Base-by-base conservation (phyloP, 176 grass and related monocot species). In the Carex kokanica region DNA sequence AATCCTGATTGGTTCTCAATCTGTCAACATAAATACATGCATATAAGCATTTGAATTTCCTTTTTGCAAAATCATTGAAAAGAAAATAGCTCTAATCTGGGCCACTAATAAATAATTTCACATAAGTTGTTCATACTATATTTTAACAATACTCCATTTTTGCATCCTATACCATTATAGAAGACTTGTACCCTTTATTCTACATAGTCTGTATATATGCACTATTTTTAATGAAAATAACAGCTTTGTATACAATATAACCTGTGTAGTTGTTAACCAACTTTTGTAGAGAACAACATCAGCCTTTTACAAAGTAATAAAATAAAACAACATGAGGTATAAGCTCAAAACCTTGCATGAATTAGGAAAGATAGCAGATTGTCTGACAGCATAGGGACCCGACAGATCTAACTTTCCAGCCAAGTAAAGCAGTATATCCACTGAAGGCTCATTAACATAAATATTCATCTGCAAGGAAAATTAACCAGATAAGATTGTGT, bases 361-460 rank as follows among this genome's bases (percentile, higher is more conserved):
- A 75, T 95, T 92, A 87, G 93, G 90, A 91, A 95, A 92, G 78
- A 92, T 89, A 72, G 88, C 81, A 64, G 85, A 92, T 52, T 82
- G 90, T 89, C 80, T 86, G 64, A 95, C 90, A 90, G 90, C 88
- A 91, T 92, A 95, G 80, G 93, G 93, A 84, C 93, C 90, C 78
- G 90, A 79, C 78, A 95, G 66, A 40, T 90, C 84, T 71, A 92
- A 84, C 68, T 95, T 95, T 61, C 90, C 93, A 79, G 65, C 84
- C 87, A 95, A 86, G 83, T 95, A 95, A 84, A 95, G 85, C 79
- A 95, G 85, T 64, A 86, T 81, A 86, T 95, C 93, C 81, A 92
- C 47, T 59, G 88, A 91, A 84, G 92, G 86, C 82, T 92, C 90
- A 83, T 90, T 91, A 60, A 95, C 74, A 86, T 87, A 89, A 84